These are phyloP conservation scores for Pyrenophora teres DNA, from an alignment of 2,329 filamentous ascomycete species.

Conservation along the genomic window DNA sequence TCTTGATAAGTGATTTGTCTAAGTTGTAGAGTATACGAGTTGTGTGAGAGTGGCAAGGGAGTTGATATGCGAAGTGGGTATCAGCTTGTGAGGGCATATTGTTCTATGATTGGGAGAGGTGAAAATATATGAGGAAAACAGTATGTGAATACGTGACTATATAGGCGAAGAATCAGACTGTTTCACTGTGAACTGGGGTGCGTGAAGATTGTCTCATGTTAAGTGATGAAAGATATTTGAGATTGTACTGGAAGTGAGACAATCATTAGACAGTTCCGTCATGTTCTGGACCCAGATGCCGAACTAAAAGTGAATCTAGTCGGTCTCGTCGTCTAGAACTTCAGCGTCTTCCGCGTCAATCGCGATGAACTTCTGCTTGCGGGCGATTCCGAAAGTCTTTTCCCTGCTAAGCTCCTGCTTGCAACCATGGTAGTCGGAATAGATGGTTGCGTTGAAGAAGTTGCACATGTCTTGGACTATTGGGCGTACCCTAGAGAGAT, in stretches of 20 bases:
- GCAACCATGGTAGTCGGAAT: constrained; percentile 20
- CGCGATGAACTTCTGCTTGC: constrained; percentile 10
- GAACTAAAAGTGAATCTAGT: no score
- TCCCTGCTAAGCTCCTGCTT: constrained; percentile 21
- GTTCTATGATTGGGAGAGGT: no score
- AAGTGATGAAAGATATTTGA: neutral
- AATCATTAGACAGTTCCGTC: no score
- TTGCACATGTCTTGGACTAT: constrained; percentile 31
- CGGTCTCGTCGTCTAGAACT: no score
- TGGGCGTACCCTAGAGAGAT: constrained; percentile 21
- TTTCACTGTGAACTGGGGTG: neutral
- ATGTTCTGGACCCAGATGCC: no score
- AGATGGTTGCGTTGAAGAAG: constrained; percentile 34
- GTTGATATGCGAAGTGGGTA: no score
- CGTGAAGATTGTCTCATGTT: neutral
- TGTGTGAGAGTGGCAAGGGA: neutral
- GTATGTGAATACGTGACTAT: no score
- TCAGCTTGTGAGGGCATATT: no score
- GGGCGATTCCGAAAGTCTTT: constrained; percentile 24
- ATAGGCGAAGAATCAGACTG: no score
- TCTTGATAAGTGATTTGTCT: neutral
- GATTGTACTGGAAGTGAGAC: no score
- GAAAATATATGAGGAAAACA: no score
- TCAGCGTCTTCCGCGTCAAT: neutral
- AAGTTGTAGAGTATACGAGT: neutral